Conservation (phyloP, 140 eudicot species). For the Oenanthe javanica region DNA sequence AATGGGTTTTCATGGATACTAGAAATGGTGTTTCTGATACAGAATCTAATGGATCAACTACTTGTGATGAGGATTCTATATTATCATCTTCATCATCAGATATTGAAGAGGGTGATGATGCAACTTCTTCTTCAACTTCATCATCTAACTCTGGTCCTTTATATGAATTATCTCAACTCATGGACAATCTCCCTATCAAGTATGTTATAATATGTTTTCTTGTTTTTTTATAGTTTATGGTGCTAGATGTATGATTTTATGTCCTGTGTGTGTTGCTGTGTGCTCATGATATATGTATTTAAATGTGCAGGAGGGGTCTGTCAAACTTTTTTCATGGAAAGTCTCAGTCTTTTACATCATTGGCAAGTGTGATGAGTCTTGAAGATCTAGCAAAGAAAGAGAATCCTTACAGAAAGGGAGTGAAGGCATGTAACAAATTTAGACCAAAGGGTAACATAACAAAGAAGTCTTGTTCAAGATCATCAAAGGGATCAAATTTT, state of each 20-base stretch:
- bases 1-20: conserved; percentile 12
- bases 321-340: conserved; percentile 62
- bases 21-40: conserved; percentile 4
- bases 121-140: not conserved
- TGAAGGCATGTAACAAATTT: conserved; percentile 31
- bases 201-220: conserved; percentile 19
- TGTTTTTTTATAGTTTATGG: not conserved
- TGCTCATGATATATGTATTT: not conserved
- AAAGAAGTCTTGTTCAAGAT: conserved; percentile 26
- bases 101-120: conserved; percentile 16
- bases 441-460: conserved; percentile 55
- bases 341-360: conserved; percentile 64
- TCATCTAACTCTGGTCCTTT: conserved; percentile 44
- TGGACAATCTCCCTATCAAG: conserved; percentile 77
- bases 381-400: conserved; percentile 66
- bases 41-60: conserved; percentile 22
- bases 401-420: conserved; percentile 30
- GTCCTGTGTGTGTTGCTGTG: conserved; percentile 1
- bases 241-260: not conserved
- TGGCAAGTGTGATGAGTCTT: conserved; percentile 47
- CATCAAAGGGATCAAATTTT: conserved; percentile 3
- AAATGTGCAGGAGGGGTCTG: conserved; percentile 65
- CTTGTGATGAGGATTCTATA: conserved; percentile 14
- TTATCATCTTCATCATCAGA: conserved; percentile 24
- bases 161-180: conserved; percentile 54